phyloP scores from a whole-genome alignment of 441 rosid genomes.

The Omphalea diandra region DNA sequence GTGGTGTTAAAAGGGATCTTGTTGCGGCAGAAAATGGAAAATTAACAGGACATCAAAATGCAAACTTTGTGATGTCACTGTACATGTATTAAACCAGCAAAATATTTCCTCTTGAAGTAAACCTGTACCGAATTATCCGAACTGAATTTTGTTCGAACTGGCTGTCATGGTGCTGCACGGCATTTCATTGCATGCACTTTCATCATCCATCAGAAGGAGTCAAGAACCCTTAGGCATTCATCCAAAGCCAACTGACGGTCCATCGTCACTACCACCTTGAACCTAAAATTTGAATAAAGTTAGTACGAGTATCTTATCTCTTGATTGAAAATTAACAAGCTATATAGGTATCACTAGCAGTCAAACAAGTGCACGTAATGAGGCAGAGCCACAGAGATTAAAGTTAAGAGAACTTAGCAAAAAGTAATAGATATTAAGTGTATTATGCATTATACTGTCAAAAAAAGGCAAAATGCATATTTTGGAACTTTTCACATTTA shows the following conservation, averaged over 20 bases:
- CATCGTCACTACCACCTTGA: constrained; percentile 17
- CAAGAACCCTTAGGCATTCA: constrained; percentile 6
- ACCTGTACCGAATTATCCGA: not conserved
- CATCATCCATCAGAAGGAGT: too few species aligned
- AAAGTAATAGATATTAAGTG: too few species aligned
- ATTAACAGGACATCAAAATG: not conserved
- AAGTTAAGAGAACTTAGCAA: too few species aligned
- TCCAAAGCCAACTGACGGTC: constrained; percentile 19
- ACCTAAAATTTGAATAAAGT: constrained; percentile 26
- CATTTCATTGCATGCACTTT: not conserved
- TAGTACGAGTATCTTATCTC: not conserved
- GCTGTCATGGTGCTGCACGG: not conserved
- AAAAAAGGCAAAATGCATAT: too few species aligned
- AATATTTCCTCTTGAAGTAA: not conserved
- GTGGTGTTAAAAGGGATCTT: not conserved
- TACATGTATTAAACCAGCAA: not conserved
- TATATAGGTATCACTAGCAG: too few species aligned
- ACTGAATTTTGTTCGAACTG: not conserved
- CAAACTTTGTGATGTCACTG: not conserved
- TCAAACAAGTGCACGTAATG: too few species aligned
- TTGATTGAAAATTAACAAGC: too few species aligned
- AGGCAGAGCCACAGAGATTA: too few species aligned
- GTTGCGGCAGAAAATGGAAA: too few species aligned
- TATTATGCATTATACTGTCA: too few species aligned
- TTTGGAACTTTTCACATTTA: too few species aligned